Evolutionary conservation across 2,329 filamentous ascomycete genomes (phyloP), one percentile per base, ranked within the genome.

Genomic region (Lecanicillium sp.): DNA sequence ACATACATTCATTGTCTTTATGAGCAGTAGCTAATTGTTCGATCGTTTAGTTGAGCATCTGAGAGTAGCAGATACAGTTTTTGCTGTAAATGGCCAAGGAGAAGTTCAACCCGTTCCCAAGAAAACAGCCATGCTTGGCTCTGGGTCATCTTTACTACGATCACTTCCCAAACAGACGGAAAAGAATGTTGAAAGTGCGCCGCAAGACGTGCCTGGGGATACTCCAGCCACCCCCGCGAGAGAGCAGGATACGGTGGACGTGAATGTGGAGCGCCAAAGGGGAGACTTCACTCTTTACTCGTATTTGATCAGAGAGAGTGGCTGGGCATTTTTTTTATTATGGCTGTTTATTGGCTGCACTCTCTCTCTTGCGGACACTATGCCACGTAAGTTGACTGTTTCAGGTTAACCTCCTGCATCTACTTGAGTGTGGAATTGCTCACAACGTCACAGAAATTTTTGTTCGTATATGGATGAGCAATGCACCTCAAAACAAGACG

Each of bases 401-500:
- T n/a, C n/a, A n/a, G n/a, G n/a, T n/a, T n/a, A n/a, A n/a, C n/a
- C n/a, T n/a, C n/a, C n/a, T n/a, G n/a, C n/a, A n/a, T n/a, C n/a
- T n/a, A n/a, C n/a, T n/a, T n/a, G n/a, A n/a, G n/a, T n/a, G n/a
- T n/a, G n/a, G n/a, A n/a, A n/a, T n/a, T n/a, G n/a, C n/a, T n/a
- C n/a, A n/a, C n/a, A n/a, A n/a, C n/a, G n/a, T n/a, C 22, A 25
- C 6, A 25, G 28, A 36, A 19, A 31, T 40, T 15, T 40, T 31
- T 19, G 33, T 19, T 2, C 35, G 40, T 9, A 17, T 38, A 12
- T 41, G 40, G 40, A 44, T 46, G 6, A 45, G 46, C 17, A 34
- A 34, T 1, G 13, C 29, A 11, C 12, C 43, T 1, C 7, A 40
- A 4, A 40, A 40, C 13, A 17, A 25, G 3, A 36, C 49, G 11